Evolutionary conservation across 2,329 filamentous ascomycete genomes (phyloP).

Genomic region (Colletotrichum tamarilloi): DNA sequence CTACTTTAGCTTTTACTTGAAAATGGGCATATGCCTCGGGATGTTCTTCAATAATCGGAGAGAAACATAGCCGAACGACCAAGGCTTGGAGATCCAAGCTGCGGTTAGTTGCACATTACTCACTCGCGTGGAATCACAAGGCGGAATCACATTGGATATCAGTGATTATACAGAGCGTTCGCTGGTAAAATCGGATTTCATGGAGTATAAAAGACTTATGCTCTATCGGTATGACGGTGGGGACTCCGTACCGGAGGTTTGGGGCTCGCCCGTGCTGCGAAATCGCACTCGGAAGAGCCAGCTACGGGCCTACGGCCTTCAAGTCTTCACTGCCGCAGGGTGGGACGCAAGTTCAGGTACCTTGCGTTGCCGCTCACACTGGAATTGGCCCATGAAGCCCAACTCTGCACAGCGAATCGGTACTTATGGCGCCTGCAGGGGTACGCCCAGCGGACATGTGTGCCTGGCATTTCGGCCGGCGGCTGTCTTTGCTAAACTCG

Average conservation of each 20-base stretch:
- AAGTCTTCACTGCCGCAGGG: not conserved
- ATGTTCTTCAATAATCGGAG: not conserved
- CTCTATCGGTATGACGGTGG: slow-evolving; percentile 4
- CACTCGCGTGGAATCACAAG: not conserved
- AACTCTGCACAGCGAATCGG: slow-evolving; percentile 22
- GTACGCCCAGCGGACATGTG: slow-evolving; percentile 11
- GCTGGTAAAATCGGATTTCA: not conserved
- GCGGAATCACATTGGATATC: not conserved
- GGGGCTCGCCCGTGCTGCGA: slow-evolving; percentile 6
- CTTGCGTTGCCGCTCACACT: slow-evolving; percentile 31
- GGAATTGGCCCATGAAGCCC: slow-evolving; percentile 5
- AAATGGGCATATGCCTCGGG: not conserved
- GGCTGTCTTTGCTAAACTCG: slow-evolving; percentile 33
- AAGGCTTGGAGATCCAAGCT: not conserved
- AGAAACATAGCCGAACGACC: not conserved
- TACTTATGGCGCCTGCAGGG: slow-evolving; percentile 27
- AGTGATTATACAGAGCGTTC: not conserved
- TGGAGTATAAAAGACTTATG: not conserved
- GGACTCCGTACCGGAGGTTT: slow-evolving; percentile 9
- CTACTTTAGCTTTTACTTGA: not conserved
- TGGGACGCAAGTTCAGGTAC: not conserved
- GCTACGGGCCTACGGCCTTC: not conserved
- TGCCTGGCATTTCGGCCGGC: slow-evolving; percentile 30
- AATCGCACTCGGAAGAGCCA: slow-evolving; percentile 20
- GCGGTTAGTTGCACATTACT: not conserved